A percentile compares a stretch with the other conserved stretches of the same genome.
Conservation (phyloP, 495 filamentous ascomycete genomes). For the Penicillium coffeae region DNA sequence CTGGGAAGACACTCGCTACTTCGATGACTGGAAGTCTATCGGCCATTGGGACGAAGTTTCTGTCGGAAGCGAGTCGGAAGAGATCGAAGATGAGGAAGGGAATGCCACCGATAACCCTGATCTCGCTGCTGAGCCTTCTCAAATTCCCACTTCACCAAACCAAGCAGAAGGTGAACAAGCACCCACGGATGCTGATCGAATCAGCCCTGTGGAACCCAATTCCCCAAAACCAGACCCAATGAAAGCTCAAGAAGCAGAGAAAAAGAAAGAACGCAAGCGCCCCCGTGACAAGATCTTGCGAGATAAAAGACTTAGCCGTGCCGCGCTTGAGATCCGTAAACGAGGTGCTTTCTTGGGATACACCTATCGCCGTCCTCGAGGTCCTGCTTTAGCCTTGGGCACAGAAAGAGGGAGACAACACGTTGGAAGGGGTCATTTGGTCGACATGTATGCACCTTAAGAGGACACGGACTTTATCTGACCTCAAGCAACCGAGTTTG, state of each 20-base stretch:
- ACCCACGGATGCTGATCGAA: not conserved
- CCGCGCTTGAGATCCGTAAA: constrained; percentile 74
- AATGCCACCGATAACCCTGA: constrained; percentile 4
- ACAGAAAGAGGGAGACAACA: constrained; percentile 29
- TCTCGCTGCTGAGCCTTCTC: constrained; percentile 8
- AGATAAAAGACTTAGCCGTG: constrained; percentile 58
- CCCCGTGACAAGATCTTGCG: constrained; percentile 76
- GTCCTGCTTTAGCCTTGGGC: constrained; percentile 29
- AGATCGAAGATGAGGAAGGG: constrained; percentile 4
- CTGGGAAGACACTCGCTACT: constrained; percentile 83
- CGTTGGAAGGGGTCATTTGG: constrained; percentile 21
- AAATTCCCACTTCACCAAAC: not conserved
- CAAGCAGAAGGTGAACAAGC: not conserved
- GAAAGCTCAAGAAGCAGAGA: constrained; percentile 19
- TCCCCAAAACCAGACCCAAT: constrained; percentile 1
- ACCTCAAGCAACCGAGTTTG: not conserved
- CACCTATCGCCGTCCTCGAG: constrained; percentile 65
- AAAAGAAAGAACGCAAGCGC: constrained; percentile 59
- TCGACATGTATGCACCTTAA: constrained; percentile 26
- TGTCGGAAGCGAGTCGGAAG: constrained; percentile 18
- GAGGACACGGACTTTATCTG: not conserved
- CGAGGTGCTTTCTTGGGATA: constrained; percentile 85
- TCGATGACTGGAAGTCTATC: constrained; percentile 74
- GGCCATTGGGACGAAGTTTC: constrained; percentile 44
- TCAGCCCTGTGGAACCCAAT: not conserved